Base-by-base conservation (phyloP, 257 asterid genomes). In the Paulownia fortunei region DNA sequence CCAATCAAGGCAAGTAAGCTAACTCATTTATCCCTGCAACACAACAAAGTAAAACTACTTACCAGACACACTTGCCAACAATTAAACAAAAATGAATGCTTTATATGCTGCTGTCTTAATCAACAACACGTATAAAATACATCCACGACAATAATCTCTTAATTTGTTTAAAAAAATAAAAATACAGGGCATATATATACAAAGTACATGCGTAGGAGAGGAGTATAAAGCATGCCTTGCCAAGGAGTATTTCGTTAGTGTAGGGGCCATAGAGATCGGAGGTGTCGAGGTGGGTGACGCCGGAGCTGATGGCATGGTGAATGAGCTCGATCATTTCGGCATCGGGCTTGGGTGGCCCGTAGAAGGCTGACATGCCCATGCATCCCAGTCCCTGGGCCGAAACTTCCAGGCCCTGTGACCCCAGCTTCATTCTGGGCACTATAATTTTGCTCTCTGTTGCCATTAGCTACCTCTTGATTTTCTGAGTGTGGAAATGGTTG, bases 361-460 rank as follows among this genome's bases (percentile, higher is more conserved):
- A 87, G 62, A 47, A 60, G 36, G 82, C 68, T 2, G 89, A 87
- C 91, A 82, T 84, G 44, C 86, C 76, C 89, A 87, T 80, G 59
- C 87, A 87, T 3, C 91, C 91, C 41, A 87, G 75, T 10, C 89
- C 91, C 6, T 77, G 88, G 0, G 55, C 74, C 13, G 89, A 84
- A 3, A 84, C 86, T 64, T 84, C 80, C 1, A 87, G 64, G 0
- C 90, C 90, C 32, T 74, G 80, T 1, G 84, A 80, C 0, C 91
- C 91, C 72, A 87, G 24, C 44, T 84, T 80, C 5, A 82, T 82
- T 70, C 71, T 77, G 3, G 85, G 80, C 49, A 78, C 87, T 49
- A 23, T 49, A 30, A 30, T 30, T 30, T 30, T 30, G 4, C 36
- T 30, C 4, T 30, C 3, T 2, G 36, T 30, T 30, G 36, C 36